Percentiles rank a stretch among this genome's conserved stretches.
These are phyloP conservation scores for Pistacia atlantica DNA, from an alignment of 345 rosid species.

Conservation along the genomic window DNA sequence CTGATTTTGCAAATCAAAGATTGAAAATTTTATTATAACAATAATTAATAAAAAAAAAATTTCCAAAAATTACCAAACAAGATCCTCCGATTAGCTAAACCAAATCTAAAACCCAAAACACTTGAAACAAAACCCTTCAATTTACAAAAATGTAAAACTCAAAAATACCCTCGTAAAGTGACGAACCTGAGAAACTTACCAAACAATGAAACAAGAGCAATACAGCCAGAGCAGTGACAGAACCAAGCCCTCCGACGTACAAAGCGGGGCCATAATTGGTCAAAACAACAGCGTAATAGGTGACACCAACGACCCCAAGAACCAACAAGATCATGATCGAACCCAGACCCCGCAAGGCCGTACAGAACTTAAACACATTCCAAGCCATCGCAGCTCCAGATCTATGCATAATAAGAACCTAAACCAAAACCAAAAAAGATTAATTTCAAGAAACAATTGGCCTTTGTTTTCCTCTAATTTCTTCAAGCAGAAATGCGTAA, in stretches of 20 bases:
- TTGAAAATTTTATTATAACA: background rate
- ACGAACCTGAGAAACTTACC: slow-evolving; percentile 46
- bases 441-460: background rate
- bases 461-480: background rate
- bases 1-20: background rate
- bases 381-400: slow-evolving; percentile 97
- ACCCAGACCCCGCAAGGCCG: slow-evolving; percentile 92
- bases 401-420: slow-evolving; percentile 64
- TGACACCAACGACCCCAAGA: slow-evolving; percentile 89
- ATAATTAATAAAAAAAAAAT: background rate
- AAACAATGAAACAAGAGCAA: slow-evolving; percentile 76
- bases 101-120: slow-evolving; percentile 14
- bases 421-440: background rate
- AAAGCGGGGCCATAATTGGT: slow-evolving; percentile 84
- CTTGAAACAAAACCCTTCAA: background rate
- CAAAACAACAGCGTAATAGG: slow-evolving; percentile 89
- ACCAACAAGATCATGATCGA: slow-evolving; percentile 97
- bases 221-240: slow-evolving; percentile 52
- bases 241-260: slow-evolving; percentile 64
- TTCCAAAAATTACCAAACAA: background rate
- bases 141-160: slow-evolving; percentile 8
- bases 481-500: background rate
- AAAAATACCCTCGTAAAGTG: background rate
- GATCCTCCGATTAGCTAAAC: background rate
- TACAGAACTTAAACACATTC: slow-evolving; percentile 98